phyloP scores from a whole-genome alignment of 1,139 yeast genomes.

The Yamadazyma songkhlaensis region DNA sequence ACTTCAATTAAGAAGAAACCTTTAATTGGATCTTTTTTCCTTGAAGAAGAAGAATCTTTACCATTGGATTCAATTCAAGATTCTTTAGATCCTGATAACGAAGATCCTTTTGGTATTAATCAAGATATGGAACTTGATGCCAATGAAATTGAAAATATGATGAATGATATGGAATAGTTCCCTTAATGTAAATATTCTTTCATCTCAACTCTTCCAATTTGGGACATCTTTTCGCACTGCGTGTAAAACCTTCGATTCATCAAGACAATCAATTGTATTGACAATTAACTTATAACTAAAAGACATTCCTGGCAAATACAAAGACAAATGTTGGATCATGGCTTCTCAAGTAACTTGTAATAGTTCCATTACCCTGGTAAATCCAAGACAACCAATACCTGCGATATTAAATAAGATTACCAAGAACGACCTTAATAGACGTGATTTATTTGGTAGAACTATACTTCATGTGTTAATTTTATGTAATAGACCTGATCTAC shows the following conservation, averaged over 20 bases:
- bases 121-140: slow-evolving; percentile 13
- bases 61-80: neutral
- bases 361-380: neutral
- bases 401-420: slow-evolving; percentile 28
- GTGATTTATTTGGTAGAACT: slow-evolving; percentile 77
- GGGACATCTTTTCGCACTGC: slow-evolving; percentile 1
- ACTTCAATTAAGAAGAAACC: slow-evolving; percentile 64
- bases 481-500: slow-evolving; percentile 46
- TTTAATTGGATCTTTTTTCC: slow-evolving; percentile 49
- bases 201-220: no score
- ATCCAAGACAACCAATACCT: slow-evolving; percentile 9
- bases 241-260: neutral
- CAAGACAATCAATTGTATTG: no score
- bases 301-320: neutral
- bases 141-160: slow-evolving; percentile 16
- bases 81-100: slow-evolving; percentile 2
- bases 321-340: slow-evolving; percentile 1
- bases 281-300: neutral
- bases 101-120: slow-evolving; percentile 7
- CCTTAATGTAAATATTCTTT: neutral
- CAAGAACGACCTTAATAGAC: slow-evolving; percentile 40
- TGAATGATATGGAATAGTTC: slow-evolving; percentile 10
- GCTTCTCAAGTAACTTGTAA: neutral
- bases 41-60: slow-evolving; percentile 17
- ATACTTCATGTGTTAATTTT: slow-evolving; percentile 58